Evolutionary conservation across 345 rosid species (phyloP), one percentile per base, ranked within the genome.

Genomic region (Moricandia arvensis): DNA sequence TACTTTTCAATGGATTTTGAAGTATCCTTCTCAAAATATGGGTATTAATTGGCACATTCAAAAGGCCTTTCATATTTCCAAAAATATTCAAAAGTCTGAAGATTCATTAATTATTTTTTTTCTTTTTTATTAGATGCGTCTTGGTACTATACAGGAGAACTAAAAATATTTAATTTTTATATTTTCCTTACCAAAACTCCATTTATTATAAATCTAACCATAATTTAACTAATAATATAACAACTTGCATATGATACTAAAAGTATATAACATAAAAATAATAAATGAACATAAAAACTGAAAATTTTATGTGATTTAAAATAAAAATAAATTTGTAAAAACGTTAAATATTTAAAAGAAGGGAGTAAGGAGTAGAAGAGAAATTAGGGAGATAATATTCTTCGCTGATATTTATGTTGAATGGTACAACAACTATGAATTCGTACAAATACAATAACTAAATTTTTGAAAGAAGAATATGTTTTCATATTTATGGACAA

Each of bases 361-460:
- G n/a, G n/a, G n/a, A n/a, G n/a, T n/a, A 21, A 21, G 24, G 24
- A 21, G 24, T 55, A 10, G 15, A 70, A 33, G 8, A 57, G 26
- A 24, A 45, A 8, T 43, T 24, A 12, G 43, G 41, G 68, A 65
- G 31, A 64, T 60, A 58, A 58, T 45, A 70, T 63, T 71, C 12
- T 55, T 55, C 2, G 38, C 71, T 68, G 69, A 11, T 54, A 9
- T 54, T 9, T 55, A 55, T 71, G 38, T 61, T 41, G 4, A 61
- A 17, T 69, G 80, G 47, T 69, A 76, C 75, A 65, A 63, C 35
- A 63, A 0, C 63, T 60, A 63, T 30, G 45, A 60, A 27, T 63
- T 76, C 30, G 62, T 59, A 71, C 61, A 57, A 21, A 58, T 27
- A 57, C 37, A 63, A 27, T 53, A 63, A n/a, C n/a, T n/a, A n/a